phyloP scores from a whole-genome alignment of 352 stramenopile species.

The Globisporangium carolinianum region DNA sequence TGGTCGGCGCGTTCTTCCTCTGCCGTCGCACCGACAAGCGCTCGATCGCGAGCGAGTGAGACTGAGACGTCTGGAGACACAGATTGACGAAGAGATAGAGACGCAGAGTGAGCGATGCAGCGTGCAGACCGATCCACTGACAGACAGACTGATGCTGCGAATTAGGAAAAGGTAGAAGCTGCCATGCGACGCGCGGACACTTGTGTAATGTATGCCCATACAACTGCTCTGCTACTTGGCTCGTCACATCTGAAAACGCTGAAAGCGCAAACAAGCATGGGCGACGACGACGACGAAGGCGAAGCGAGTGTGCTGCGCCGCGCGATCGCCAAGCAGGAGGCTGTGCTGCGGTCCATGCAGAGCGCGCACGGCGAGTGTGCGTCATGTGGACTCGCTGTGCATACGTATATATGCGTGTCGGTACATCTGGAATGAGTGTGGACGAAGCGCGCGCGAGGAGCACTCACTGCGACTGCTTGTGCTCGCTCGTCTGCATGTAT shows the following conservation, averaged over 20 bases:
- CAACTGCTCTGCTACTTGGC: too few species aligned
- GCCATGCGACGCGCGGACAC: too few species aligned
- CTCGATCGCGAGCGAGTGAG: neutral
- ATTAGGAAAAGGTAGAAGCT: too few species aligned
- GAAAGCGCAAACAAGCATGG: constrained; percentile 1
- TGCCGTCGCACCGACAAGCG: constrained; percentile 16
- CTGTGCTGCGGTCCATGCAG: constrained; percentile 35
- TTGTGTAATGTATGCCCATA: too few species aligned
- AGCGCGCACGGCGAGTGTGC: constrained; percentile 42
- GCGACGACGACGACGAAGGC: constrained; percentile 1
- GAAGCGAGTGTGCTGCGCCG: constrained; percentile 31
- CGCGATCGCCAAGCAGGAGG: constrained; percentile 46
- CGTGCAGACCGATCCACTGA: neutral
- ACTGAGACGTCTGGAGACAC: neutral
- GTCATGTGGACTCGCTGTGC: neutral
- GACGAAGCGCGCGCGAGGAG: neutral
- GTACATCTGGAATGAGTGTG: too few species aligned
- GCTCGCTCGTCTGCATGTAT: neutral
- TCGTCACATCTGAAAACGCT: too few species aligned
- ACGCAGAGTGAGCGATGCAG: too few species aligned
- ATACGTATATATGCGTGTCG: neutral
- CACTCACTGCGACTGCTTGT: neutral
- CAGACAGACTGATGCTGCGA: too few species aligned
- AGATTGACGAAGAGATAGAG: too few species aligned
- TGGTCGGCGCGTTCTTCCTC: constrained; percentile 24